Evolutionary conservation across 768 basidiomycete species (phyloP).

Genomic region (Saitozyma sp.): DNA sequence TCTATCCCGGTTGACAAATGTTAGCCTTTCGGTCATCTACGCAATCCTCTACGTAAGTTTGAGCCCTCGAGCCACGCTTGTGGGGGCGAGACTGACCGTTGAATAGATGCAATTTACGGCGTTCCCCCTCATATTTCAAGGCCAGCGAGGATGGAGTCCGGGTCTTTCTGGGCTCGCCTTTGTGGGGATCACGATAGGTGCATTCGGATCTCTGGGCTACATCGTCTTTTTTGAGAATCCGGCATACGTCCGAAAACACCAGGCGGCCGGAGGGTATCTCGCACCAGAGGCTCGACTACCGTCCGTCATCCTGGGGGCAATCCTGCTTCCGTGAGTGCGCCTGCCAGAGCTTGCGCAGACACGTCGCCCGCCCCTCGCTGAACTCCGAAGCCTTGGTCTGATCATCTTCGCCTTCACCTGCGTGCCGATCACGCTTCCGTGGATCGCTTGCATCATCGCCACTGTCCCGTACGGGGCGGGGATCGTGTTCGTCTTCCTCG

Average conservation of each 20-base stretch:
- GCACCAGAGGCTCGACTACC: constrained; percentile 52
- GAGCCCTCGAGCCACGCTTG: too few relatives aligned
- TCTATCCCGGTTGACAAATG: background rate
- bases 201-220: constrained; percentile 33
- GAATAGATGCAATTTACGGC: constrained; percentile 42
- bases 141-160: constrained; percentile 50
- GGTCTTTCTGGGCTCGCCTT: constrained; percentile 51
- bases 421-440: constrained; percentile 56
- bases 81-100: too few relatives aligned
- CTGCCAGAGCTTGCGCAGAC: background rate
- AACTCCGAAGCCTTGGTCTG: constrained; percentile 15
- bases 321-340: constrained; percentile 39
- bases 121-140: constrained; percentile 53
- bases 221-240: constrained; percentile 37
- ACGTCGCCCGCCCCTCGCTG: background rate
- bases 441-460: constrained; percentile 65
- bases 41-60: constrained; percentile 11
- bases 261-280: constrained; percentile 40
- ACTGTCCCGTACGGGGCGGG: constrained; percentile 66
- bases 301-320: constrained; percentile 44
- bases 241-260: constrained; percentile 40
- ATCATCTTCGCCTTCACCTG: constrained; percentile 39
- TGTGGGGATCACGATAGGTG: constrained; percentile 44
- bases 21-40: constrained; percentile 11
- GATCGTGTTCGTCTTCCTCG: constrained; percentile 63